These are phyloP conservation scores for Sphaerulina vaccinii DNA, from an alignment of 2,329 filamentous ascomycete species.

Conservation along the genomic window DNA sequence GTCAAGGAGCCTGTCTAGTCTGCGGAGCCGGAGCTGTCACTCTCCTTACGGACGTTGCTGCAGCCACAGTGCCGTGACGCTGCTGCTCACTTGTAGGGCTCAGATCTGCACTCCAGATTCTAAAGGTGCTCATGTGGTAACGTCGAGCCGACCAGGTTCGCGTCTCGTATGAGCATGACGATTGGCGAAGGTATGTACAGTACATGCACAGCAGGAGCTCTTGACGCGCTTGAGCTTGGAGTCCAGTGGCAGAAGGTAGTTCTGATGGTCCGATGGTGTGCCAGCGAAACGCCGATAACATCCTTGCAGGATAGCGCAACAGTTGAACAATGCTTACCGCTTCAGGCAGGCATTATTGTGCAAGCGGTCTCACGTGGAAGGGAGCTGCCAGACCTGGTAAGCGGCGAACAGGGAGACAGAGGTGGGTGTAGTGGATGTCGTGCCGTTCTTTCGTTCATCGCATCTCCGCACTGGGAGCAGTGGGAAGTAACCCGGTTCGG, in stretches of 20 bases:
- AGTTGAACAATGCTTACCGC: not conserved
- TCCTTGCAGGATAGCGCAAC: not conserved
- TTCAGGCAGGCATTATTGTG: not conserved
- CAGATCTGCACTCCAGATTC: not conserved
- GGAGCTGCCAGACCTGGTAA: not conserved
- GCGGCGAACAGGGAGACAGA: not conserved
- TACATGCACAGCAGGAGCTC: too few relatives aligned
- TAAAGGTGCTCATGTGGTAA: not conserved
- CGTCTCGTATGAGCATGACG: not conserved
- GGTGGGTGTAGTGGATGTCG: not conserved
- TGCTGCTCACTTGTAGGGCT: not conserved
- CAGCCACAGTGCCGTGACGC: not conserved
- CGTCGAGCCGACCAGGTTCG: not conserved
- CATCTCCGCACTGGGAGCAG: too few relatives aligned
- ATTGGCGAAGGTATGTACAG: not conserved
- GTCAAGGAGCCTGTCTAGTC: not conserved
- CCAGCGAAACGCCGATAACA: not conserved
- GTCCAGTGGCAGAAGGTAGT: too few relatives aligned
- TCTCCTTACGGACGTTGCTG: not conserved
- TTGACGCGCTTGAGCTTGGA: too few relatives aligned
- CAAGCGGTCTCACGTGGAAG: not conserved
- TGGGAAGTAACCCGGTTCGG: not conserved
- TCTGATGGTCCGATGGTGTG: not conserved
- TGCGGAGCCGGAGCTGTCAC: not conserved
- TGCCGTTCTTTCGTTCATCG: not conserved